Percentiles rank a stretch among this genome's conserved stretches.
Conservation (phyloP, 2,329 filamentous ascomycete genomes). For the Hypoxylon sp. region DNA sequence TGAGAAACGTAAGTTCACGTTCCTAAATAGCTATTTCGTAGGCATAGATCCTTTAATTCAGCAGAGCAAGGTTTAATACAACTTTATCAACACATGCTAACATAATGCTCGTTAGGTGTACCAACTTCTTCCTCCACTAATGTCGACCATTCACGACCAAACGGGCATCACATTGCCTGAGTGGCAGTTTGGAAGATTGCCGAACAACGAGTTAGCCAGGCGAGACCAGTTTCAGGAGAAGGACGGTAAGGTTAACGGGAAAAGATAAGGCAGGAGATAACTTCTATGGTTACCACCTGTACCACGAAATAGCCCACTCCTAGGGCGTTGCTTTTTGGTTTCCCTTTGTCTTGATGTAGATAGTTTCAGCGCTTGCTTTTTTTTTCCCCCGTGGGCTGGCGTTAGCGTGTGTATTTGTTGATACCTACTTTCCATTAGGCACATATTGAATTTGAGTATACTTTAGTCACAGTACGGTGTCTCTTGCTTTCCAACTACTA, state of each 20-base stretch:
- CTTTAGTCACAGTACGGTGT: not conserved
- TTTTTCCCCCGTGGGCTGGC: constrained; percentile 5
- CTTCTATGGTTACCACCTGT: not conserved
- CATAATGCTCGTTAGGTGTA: constrained; percentile 65
- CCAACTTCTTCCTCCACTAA: constrained; percentile 85
- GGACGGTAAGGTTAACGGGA: constrained; percentile 27
- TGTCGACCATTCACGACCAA: constrained; percentile 90
- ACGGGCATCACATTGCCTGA: constrained; percentile 85
- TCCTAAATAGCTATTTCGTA: not conserved
- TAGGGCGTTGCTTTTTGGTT: constrained; percentile 8
- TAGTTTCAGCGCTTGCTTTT: not conserved
- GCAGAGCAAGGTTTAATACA: not conserved
- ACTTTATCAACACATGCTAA: constrained; percentile 12
- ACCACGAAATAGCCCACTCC: not conserved
- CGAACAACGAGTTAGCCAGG: constrained; percentile 46
- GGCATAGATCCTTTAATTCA: not conserved
- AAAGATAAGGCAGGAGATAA: constrained; percentile 17
- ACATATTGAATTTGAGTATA: constrained; percentile 11
- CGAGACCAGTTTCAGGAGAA: constrained; percentile 27
- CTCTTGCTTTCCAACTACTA: not conserved
- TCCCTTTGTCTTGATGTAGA: constrained; percentile 23
- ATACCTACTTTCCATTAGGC: constrained; percentile 30
- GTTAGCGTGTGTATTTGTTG: constrained; percentile 28
- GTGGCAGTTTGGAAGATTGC: constrained; percentile 76
- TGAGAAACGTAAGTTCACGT: constrained; percentile 71